phyloP scores from a whole-genome alignment of 2,329 filamentous ascomycete genomes.

The Incumbomyces delicatus region DNA sequence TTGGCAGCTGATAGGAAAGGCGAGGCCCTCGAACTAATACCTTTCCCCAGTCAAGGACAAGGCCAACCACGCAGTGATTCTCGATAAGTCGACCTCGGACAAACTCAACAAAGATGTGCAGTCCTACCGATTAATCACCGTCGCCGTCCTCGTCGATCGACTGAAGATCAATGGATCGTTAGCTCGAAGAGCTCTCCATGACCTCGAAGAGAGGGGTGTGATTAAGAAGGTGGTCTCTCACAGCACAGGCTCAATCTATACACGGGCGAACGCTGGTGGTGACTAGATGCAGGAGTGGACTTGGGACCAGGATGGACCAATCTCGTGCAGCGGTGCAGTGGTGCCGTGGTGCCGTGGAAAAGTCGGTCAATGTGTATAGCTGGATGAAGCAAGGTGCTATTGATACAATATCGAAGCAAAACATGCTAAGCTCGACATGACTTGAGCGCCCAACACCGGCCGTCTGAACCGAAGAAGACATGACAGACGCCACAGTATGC shows the following conservation, averaged over 20 bases:
- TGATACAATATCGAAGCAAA: slow-evolving; percentile 4
- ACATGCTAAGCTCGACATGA: background rate
- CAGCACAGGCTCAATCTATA: slow-evolving; percentile 99
- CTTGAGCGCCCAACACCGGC: background rate
- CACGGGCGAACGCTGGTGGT: slow-evolving; percentile 20
- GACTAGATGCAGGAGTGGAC: slow-evolving; percentile 14
- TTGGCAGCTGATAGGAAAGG: slow-evolving; percentile 1
- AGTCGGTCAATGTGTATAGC: slow-evolving; percentile 1
- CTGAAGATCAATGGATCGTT: slow-evolving; percentile 99
- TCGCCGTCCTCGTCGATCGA: slow-evolving; percentile 96
- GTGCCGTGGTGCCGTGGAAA: background rate
- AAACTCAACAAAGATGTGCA: slow-evolving; percentile 99
- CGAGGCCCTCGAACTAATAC: slow-evolving; percentile 1
- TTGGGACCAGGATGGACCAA: background rate
- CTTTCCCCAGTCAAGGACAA: slow-evolving; percentile 90
- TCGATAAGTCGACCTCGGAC: slow-evolving; percentile 95
- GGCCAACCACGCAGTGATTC: slow-evolving; percentile 96
- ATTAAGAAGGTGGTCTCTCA: slow-evolving; percentile 97
- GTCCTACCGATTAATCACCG: slow-evolving; percentile 98
- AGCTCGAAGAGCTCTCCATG: slow-evolving; percentile 51
- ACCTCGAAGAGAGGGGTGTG: slow-evolving; percentile 33
- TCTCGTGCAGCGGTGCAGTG: background rate
- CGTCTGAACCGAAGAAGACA: background rate
- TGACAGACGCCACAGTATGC: background rate
- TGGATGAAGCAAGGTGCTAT: background rate